Evolutionary conservation across 768 basidiomycete species (phyloP), one percentile per base, ranked within the genome.

Genomic region (Cystofilobasidium capitatum): DNA sequence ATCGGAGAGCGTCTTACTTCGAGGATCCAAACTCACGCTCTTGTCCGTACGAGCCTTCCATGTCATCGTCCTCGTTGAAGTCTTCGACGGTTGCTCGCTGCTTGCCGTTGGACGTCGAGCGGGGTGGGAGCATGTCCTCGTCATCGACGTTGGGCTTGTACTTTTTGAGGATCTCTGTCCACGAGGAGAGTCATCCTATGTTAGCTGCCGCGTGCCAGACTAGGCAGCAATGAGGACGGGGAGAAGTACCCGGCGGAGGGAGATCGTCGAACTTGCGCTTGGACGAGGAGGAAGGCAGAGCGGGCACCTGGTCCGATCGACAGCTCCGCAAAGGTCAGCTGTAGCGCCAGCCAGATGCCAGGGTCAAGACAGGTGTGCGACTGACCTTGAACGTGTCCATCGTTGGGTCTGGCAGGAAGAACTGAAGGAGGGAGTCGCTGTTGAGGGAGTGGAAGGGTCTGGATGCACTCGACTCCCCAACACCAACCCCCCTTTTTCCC

Each of bases 251-350:
- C 26, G 71, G 63, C 1, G 71, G 42, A 0, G 73, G 71, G 0
- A 67, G 58, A 14, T 71, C 69, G 47, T 66, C 70, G 20, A 72
- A 70, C 62, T 74, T 74, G 39, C 72, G 69, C 65, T 75, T 75
- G 24, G 71, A 66, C 17, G 67, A 67, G 1, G 66, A 68, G 3
- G 71, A 64, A 0, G 70, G 71, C 14, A 71, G 49, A 0, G 77
- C 72, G 4, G 87, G 85, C 60, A 88, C 79, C 77, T 86, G 87
- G 22, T 9, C 8, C 26, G 39, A 40, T 3, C 22, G 65, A 29
- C 26, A 29, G 40, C 40, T 10, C 40, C 40, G 40, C 40, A 20
- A 42, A 42, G 40, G 40, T 42, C 10, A 20, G 40, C 40, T 42
- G 40, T 10, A 20, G 40, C 40, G 10, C 40, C 40, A 10, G 69